Base-by-base conservation (phyloP, 129 eudicot species). In the Pittosporum tobira region DNA sequence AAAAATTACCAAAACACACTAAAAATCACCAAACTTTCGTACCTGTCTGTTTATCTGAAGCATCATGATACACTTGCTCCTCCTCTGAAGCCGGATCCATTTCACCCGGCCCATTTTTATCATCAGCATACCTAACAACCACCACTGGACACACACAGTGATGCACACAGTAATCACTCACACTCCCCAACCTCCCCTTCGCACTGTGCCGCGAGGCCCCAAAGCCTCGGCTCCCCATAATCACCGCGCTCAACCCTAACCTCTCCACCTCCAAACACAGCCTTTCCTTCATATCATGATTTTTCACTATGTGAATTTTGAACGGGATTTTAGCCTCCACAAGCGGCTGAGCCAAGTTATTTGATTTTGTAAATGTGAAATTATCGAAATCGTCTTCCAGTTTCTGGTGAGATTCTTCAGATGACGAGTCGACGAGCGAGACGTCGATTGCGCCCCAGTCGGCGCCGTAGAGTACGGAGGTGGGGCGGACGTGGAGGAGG, bases 71-170 rank as follows among this genome's bases (percentile, higher is more conserved):
- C 70, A 43, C 77, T 3, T 77, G 82, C 56, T 77, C 82, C 73
- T 84, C 84, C 61, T 84, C 88, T n/a, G 84, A 77, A 37, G 80
- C 87, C 22, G 83, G 77, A 49, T 51, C 67, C 49, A 70, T 15
- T 9, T 11, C 78, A 11, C 38, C 34, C 7, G 36, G 71, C 2
- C 59, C 81, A n/a, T 66, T 70, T 9, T 72, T 72, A 15, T 75
- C 86, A 58, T 71, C 79, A 2, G 89, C 86, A 59, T 63, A 85
- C 72, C 95, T 85, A 36, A 85, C 95, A 13, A 85, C 95, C 6
- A 85, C 86, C 61, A 85, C 89, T 18, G 95, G 95, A 62, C 95
- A 85, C 21, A 85, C 95, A 65, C 88, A 84, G 51, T 84, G 94
- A 59, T 72, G 84, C 63, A 84, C 94, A 68, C 94, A 84, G 55